Evolutionary conservation across 2,329 filamentous ascomycete species (phyloP), one percentile per base, ranked within the genome.

Genomic region (Xylariales sp.): DNA sequence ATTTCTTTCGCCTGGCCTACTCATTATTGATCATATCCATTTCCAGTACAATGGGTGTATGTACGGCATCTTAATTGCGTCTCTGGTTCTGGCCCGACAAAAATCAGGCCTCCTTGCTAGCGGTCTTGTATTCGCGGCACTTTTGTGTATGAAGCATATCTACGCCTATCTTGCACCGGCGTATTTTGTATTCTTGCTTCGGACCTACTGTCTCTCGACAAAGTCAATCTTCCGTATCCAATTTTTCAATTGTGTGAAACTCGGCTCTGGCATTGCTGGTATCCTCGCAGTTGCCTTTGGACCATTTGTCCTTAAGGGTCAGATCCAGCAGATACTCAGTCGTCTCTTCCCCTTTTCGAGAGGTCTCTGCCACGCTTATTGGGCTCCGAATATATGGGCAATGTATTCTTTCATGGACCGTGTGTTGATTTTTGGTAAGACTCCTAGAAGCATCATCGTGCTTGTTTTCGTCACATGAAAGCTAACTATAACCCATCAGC

Each of bases 41-140:
- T 98, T 98, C 62, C 93, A 98, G 69, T 98, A 98, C 69, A 98
- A 98, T 67, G 91, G 93, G 28, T 89, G 90, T 65, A 80, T 98
- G 65, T 98, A 97, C 59, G 93, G 93, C 25, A 69, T 97, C 29
- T 70, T 98, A 35, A 77, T 97, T 25, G 72, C 91, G 38, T 97
- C 93, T 3, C 74, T 98, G 33, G 85, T 94, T 2, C 67, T 94
- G 42, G 88, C 89, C 6, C 81, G 88, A 35, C 79, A 83, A 51
- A 79, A 77, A 54, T 83, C 83, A 3, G 85, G 85, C 0, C 69
- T 93, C 23, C 73, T 97, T 11, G 69, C 72, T 31, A 93, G 89
- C 50, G 93, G 89, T 0, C 67, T 95, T 2, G 63, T 89, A 6
- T 98, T 97, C 60, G 90, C 91, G 3, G 74, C 76, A 1, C 69